Evolutionary conservation across 768 basidiomycete species (phyloP).

Genomic region (Lentinula lateritia): DNA sequence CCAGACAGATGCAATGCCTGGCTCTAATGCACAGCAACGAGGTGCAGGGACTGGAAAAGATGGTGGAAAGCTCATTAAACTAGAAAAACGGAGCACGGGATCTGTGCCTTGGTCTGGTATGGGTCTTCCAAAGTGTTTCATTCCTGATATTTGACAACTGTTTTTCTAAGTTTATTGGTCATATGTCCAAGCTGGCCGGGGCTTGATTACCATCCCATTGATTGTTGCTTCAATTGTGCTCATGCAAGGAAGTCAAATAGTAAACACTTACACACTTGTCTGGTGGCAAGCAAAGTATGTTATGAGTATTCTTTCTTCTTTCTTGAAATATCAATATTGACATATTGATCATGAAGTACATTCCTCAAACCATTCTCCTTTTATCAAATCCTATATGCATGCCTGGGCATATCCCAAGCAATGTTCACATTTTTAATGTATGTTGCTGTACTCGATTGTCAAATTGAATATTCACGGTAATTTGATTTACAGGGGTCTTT

Average conservation of each 20-base stretch:
- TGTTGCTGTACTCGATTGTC: conserved; percentile 11
- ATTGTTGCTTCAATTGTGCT: conserved; percentile 42
- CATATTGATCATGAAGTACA: conserved; percentile 23
- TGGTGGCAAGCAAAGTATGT: conserved; percentile 67
- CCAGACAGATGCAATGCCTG: conserved; percentile 25
- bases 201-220: conserved; percentile 42
- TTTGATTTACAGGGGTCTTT: conserved; percentile 33
- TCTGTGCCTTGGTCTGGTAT: conserved; percentile 47
- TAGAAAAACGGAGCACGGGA: conserved; percentile 60
- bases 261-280: conserved; percentile 63
- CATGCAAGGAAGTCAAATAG: conserved; percentile 58
- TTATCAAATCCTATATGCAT: conserved; percentile 61
- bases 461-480: not conserved
- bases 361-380: conserved; percentile 47
- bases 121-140: conserved; percentile 6
- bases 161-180: conserved; percentile 44
- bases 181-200: conserved; percentile 54
- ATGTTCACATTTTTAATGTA: conserved; percentile 54
- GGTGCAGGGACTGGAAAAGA: conserved; percentile 56
- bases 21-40: conserved; percentile 2
- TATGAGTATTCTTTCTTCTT: not conserved
- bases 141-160: not conserved
- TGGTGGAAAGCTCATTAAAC: conserved; percentile 60
- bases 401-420: conserved; percentile 51
- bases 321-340: not conserved